Base-by-base conservation (phyloP, 169 alveolate species). In the Theileria annulata region DNA sequence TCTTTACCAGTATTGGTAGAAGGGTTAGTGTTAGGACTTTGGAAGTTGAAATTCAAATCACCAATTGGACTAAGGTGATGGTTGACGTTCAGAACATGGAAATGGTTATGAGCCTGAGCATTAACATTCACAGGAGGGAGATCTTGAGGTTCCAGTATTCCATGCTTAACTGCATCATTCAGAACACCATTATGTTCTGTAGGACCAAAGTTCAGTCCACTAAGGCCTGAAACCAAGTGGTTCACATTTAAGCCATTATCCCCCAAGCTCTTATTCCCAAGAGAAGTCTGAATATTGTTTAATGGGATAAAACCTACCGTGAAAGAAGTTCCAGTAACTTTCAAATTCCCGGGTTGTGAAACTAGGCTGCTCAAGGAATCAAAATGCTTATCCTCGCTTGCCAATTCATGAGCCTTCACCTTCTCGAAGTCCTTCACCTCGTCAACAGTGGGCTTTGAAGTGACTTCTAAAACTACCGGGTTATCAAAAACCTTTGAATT, bases 391-490 rank as follows among this genome's bases (percentile, higher is more conserved):
- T 60, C 69, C 63, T 56, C 31, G 64, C 31, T 21, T 1, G 59
- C 63, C 54, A 28, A 1, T 63, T 68, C 66, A 19, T 49, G 59
- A 17, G 25, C 28, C 25, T 28, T 49, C 42, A 47, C 66, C 66
- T 68, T 47, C 63, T 28, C 21, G 10, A 42, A 47, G 59, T 71
- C 79, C 56, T 23, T 35, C 25, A 51, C 67, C 59, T 71, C 79
- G 59, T 71, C 79, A 15, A 56, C 79, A 19, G 79, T 71, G 1
- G 79, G 79, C 17, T 71, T 35, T 10, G 79, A 48, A 35, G 79
- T 71, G 72, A 75, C 79, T 27, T 71, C 79, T 58, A 71, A n/a
- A 9, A 47, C 79, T n/a, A 19, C 64, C 27, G 51, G 51, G 77
- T 35, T 60, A 27, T 58, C 77, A 25, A 71, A 71, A 9, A 71